Conservation (phyloP, 2,329 filamentous ascomycete genomes). For the Apiospora saccharicola region DNA sequence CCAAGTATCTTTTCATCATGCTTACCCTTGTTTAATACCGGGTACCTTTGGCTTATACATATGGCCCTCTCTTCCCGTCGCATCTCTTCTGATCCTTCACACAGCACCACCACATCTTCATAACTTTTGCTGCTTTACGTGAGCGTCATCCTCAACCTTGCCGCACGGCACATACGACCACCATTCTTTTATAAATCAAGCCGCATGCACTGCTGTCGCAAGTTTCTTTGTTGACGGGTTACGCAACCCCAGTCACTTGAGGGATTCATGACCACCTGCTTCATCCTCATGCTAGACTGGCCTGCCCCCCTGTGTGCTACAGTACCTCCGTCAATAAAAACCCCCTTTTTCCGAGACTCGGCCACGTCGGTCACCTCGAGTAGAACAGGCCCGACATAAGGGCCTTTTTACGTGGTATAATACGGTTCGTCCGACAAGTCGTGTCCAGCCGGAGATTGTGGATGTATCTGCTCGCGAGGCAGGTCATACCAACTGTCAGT, state of each 20-base stretch:
- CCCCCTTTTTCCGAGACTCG: neutral
- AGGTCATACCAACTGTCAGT: conserved; percentile 10
- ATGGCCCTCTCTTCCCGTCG: neutral
- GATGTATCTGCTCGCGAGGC: neutral
- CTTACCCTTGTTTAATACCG: neutral
- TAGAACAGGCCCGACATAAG: conserved; percentile 1
- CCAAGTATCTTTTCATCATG: conserved; percentile 8
- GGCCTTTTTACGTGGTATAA: conserved; percentile 1
- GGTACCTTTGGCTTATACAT: conserved; percentile 4
- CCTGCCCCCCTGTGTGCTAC: neutral
- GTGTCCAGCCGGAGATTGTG: conserved; percentile 14
- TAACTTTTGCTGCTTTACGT: conserved; percentile 5
- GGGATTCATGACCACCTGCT: conserved; percentile 15
- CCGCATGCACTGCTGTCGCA: conserved; percentile 2
- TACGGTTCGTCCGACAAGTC: conserved; percentile 4
- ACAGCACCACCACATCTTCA: neutral
- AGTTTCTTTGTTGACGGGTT: neutral
- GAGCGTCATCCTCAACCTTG: conserved; percentile 7
- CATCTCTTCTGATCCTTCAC: conserved; percentile 15
- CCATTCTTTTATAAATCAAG: neutral
- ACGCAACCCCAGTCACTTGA: conserved; percentile 11
- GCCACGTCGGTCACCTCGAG: conserved; percentile 2
- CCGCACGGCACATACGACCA: neutral
- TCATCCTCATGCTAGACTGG: neutral
- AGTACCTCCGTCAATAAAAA: conserved; percentile 4